Percentiles rank a stretch among this genome's conserved stretches.
These are phyloP conservation scores for Aspergillus hiratsukae DNA, from an alignment of 2,329 filamentous ascomycete genomes.

Conservation along the genomic window DNA sequence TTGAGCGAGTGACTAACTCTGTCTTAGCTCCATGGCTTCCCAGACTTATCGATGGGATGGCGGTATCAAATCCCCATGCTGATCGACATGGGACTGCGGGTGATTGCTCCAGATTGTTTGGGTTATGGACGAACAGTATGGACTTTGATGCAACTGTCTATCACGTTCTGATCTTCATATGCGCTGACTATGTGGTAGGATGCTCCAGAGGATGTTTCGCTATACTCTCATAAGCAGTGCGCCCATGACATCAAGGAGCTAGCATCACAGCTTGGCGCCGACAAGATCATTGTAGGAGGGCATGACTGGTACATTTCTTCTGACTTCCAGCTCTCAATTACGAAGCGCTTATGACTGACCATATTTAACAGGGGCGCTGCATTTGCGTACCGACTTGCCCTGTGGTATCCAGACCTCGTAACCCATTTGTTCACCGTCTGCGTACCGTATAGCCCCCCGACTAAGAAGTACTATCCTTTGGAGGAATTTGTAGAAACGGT, in stretches of 20 bases:
- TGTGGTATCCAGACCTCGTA: slow-evolving; percentile 69
- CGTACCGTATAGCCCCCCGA: slow-evolving; percentile 65
- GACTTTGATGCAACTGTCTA: not conserved
- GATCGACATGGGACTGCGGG: slow-evolving; percentile 65
- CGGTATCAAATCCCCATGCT: slow-evolving; percentile 81
- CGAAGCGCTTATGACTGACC: not conserved
- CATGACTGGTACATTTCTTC: slow-evolving; percentile 66
- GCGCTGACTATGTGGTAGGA: slow-evolving; percentile 42
- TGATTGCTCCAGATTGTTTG: slow-evolving; percentile 80
- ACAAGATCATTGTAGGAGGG: slow-evolving; percentile 72
- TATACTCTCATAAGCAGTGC: slow-evolving; percentile 69
- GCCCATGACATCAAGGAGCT: slow-evolving; percentile 72
- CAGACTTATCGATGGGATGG: slow-evolving; percentile 81
- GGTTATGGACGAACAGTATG: slow-evolving; percentile 73
- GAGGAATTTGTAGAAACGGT: slow-evolving; percentile 55
- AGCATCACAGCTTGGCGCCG: slow-evolving; percentile 53
- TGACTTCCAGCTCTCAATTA: not conserved
- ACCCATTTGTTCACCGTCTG: slow-evolving; percentile 74
- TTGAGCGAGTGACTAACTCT: not conserved
- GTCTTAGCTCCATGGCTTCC: slow-evolving; percentile 67
- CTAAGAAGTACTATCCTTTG: slow-evolving; percentile 50
- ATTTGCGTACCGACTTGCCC: slow-evolving; percentile 68
- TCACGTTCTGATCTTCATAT: not conserved
- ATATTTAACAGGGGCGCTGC: slow-evolving; percentile 62
- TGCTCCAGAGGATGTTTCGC: slow-evolving; percentile 56